Evolutionary conservation across 2,329 filamentous ascomycete species (phyloP).

Genomic region (Fusarium nematophilum): DNA sequence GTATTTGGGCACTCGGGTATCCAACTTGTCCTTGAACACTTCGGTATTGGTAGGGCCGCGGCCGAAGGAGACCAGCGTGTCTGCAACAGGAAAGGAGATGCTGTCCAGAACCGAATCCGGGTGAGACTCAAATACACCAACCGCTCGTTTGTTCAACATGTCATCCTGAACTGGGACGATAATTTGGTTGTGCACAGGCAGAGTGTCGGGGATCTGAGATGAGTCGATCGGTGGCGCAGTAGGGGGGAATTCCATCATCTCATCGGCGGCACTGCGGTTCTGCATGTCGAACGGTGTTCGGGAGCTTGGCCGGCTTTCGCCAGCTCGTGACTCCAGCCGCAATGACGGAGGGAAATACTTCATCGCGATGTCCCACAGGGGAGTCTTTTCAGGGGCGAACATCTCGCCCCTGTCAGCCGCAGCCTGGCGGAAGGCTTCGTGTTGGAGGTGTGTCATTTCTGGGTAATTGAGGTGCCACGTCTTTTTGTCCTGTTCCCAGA

Average conservation of each 20-base stretch:
- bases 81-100: slow-evolving; percentile 73
- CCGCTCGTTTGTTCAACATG: slow-evolving; percentile 53
- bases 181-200: slow-evolving; percentile 51
- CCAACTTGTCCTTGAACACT: slow-evolving; percentile 69
- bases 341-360: slow-evolving; percentile 65
- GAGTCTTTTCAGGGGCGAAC: slow-evolving; percentile 63
- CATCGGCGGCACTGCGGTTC: slow-evolving; percentile 41
- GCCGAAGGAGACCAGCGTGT: slow-evolving; percentile 81
- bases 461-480: slow-evolving; percentile 73
- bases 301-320: slow-evolving; percentile 14
- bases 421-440: slow-evolving; percentile 65
- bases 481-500: slow-evolving; percentile 66
- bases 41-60: slow-evolving; percentile 76
- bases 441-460: slow-evolving; percentile 71
- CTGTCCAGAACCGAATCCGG: slow-evolving; percentile 72
- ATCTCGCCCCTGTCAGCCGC: slow-evolving; percentile 62
- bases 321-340: slow-evolving; percentile 23
- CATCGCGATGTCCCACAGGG: slow-evolving; percentile 68
- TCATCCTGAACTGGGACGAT: slow-evolving; percentile 50
- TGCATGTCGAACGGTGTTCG: slow-evolving; percentile 38
- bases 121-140: slow-evolving; percentile 76
- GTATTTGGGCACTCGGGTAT: slow-evolving; percentile 82
- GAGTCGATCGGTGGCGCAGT: slow-evolving; percentile 45
- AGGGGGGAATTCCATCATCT: slow-evolving; percentile 44
- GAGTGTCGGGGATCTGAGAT: slow-evolving; percentile 50